phyloP scores from a whole-genome alignment of 2,329 filamentous ascomycete species.

The Colletotrichum zoysiae region DNA sequence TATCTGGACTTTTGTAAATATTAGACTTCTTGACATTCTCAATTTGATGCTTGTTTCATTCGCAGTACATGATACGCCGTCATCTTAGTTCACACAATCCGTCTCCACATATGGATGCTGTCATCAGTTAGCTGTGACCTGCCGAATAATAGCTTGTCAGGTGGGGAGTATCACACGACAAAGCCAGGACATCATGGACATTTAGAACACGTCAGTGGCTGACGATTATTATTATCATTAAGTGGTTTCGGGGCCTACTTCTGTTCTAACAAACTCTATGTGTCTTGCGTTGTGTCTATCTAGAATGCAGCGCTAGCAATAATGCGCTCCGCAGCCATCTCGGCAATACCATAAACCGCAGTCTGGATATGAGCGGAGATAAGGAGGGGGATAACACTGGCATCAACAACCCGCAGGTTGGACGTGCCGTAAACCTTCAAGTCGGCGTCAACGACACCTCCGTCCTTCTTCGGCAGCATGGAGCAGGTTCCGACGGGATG shows the following conservation, averaged over 20 bases:
- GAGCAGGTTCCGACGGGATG: slow-evolving; percentile 60
- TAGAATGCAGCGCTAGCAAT: slow-evolving; percentile 27
- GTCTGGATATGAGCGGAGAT: slow-evolving; percentile 63
- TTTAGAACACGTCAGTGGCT: fast-evolving
- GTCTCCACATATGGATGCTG: too few species aligned
- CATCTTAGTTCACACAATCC: background rate
- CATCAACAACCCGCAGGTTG: slow-evolving; percentile 63
- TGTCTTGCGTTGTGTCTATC: background rate
- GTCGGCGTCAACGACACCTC: slow-evolving; percentile 58
- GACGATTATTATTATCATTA: slow-evolving; percentile 1
- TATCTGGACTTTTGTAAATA: slow-evolving; percentile 28
- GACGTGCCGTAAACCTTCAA: slow-evolving; percentile 62
- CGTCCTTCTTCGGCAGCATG: slow-evolving; percentile 60
- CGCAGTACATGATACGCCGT: background rate
- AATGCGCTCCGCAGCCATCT: slow-evolving; percentile 55
- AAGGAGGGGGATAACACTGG: slow-evolving; percentile 63
- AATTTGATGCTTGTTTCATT: background rate
- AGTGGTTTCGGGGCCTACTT: background rate
- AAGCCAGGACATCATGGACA: background rate
- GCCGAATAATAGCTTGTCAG: background rate
- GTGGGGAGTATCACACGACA: background rate
- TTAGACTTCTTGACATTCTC: background rate
- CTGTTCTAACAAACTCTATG: background rate
- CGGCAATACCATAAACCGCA: slow-evolving; percentile 65
- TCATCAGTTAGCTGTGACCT: background rate